Evolutionary conservation across 805 yeast genomes (phyloP), one percentile per base, ranked within the genome.

Genomic region (Huiozyma sinensis): DNA sequence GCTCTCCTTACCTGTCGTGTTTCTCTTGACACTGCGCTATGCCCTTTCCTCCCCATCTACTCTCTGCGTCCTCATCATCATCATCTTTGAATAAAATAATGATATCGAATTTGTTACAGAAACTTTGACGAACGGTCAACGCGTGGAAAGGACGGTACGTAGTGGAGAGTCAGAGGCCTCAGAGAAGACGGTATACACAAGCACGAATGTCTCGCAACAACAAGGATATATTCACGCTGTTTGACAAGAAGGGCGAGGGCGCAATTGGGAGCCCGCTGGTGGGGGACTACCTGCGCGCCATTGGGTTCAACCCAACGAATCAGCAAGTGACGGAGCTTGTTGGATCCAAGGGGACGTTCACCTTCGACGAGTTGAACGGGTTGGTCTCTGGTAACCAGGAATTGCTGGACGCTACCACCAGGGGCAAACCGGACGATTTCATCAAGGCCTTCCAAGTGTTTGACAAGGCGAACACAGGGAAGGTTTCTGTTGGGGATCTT

Each of bases 271-370:
- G 76, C 48, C 84, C 82, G 50, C 80, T 84, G 48, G 73, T 92
- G 41, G 98, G 97, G 33, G 98, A 92, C 60, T 75, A 92, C 54
- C 75, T 92, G 48, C 78, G 99, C 63, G 97, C 98, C 1, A 89
- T 92, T 48, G 99, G 98, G 35, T 97, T 90, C 71, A 92, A 92
- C 70, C 99, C 99, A 50, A 89, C 98, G 86, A 81, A 65, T 43
- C 58, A 57, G 34, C 58, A 55, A 40, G 58, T 59, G 7, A 54
- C 50, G 12, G 52, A 54, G 17, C 47, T 58, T 17, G 49, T 50
- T 2, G 41, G 46, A 7, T 51, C 53, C 29, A 49, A 46, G 12
- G 41, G 51, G 39, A 44, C 51, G 24, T 44, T 58, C 36, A 45
- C 57, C 1, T 47, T 74, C 49, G 63, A 58, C 8, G 51, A 54